Percentiles rank a stretch among this genome's conserved stretches.
These are phyloP conservation scores for Penicillium nucicola DNA, from an alignment of 495 filamentous ascomycete species.

Conservation along the genomic window DNA sequence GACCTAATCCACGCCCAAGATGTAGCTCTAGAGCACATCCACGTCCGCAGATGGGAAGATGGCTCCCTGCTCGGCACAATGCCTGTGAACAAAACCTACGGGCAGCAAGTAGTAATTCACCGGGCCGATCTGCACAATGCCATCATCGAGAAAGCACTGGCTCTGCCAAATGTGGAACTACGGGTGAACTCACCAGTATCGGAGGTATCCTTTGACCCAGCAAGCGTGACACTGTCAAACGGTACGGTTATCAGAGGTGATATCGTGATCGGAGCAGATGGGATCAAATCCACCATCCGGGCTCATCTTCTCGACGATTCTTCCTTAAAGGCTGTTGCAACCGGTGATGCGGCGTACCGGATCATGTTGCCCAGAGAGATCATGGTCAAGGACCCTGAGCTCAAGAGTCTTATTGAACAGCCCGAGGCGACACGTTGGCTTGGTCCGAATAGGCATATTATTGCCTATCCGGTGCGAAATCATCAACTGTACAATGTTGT, in stretches of 20 bases:
- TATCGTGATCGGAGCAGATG: conserved; percentile 46
- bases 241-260: conserved; percentile 36
- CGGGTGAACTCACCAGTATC: conserved; percentile 33
- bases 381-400: conserved; percentile 35
- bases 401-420: conserved; percentile 34
- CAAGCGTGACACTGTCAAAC: conserved; percentile 31
- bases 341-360: conserved; percentile 45
- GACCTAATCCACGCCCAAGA: conserved; percentile 38
- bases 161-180: conserved; percentile 34
- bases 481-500: conserved; percentile 45
- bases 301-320: conserved; percentile 26
- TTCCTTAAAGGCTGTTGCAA: conserved; percentile 29
- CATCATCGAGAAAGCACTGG: conserved; percentile 34
- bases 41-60: conserved; percentile 42
- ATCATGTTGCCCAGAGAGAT: conserved; percentile 36
- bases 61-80: conserved; percentile 34
- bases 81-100: conserved; percentile 41
- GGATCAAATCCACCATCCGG: conserved; percentile 43
- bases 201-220: conserved; percentile 27
- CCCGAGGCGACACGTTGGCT: conserved; percentile 42
- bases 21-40: conserved; percentile 39
- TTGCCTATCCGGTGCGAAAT: conserved; percentile 43
- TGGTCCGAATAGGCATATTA: conserved; percentile 42
- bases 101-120: conserved; percentile 42
- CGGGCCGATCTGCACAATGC: conserved; percentile 45